phyloP scores from a whole-genome alignment of 75 land plant genomes.

The Picea sitchensis region DNA sequence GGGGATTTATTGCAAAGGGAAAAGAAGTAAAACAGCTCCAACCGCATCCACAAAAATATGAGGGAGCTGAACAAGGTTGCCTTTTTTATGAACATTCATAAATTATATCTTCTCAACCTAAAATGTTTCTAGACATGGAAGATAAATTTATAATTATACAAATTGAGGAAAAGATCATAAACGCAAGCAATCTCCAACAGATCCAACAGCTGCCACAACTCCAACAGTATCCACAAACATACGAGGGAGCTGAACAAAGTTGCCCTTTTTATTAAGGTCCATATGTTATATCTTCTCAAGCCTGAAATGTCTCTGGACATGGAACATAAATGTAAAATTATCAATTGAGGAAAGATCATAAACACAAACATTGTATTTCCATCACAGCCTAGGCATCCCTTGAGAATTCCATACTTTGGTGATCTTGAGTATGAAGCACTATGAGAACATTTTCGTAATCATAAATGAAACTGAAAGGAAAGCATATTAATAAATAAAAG shows the following conservation, averaged over 20 bases:
- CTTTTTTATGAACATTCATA: neutral
- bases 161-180: too few species aligned
- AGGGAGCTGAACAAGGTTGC: neutral
- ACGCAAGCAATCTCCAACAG: too few species aligned
- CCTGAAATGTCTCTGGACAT: neutral
- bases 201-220: too few species aligned
- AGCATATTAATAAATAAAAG: neutral
- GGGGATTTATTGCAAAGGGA: too few species aligned
- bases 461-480: neutral
- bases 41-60: neutral
- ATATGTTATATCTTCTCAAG: too few species aligned
- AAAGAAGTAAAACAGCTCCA: too few species aligned
- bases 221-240: neutral
- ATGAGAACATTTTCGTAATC: neutral
- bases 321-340: too few species aligned
- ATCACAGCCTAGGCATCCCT: neutral
- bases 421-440: neutral
- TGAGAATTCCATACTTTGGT: neutral
- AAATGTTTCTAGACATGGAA: neutral
- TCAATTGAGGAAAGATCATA: too few species aligned
- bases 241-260: neutral
- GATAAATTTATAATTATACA: neutral
- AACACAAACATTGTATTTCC: too few species aligned
- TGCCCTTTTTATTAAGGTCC: neutral
- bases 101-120: too few species aligned